phyloP scores from a whole-genome alignment of 1,284 basidiomycete genomes.

The Microbotryum violaceum region DNA sequence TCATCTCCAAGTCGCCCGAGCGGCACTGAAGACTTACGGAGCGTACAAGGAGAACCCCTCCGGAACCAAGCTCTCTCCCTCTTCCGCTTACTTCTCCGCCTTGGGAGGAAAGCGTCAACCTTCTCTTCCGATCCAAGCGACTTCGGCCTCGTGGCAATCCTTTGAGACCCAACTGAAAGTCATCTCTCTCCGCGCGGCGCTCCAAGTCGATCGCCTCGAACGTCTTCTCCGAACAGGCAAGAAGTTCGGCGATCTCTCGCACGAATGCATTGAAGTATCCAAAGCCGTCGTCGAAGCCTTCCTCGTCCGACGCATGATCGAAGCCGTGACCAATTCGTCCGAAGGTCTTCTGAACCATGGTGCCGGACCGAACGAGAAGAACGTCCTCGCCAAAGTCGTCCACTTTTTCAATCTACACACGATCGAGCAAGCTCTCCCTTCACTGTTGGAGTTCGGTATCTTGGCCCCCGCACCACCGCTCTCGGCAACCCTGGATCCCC shows the following conservation, averaged over 20 bases:
- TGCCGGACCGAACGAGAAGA: slow-evolving; percentile 35
- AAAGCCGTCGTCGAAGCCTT: slow-evolving; percentile 62
- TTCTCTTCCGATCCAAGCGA: background rate
- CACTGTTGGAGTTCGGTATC: slow-evolving; percentile 54
- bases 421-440: slow-evolving; percentile 51
- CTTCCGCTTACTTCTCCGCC: slow-evolving; percentile 49
- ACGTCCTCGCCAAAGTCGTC: slow-evolving; percentile 47
- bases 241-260: slow-evolving; percentile 31
- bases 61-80: slow-evolving; percentile 44
- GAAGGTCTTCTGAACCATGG: slow-evolving; percentile 30
- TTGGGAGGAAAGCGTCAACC: slow-evolving; percentile 24
- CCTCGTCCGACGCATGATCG: slow-evolving; percentile 51
- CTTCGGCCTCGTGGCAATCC: slow-evolving; percentile 2
- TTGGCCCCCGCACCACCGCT: slow-evolving; percentile 34
- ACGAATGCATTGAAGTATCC: slow-evolving; percentile 51
- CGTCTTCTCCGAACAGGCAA: slow-evolving; percentile 36
- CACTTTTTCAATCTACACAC: slow-evolving; percentile 55
- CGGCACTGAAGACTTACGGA: slow-evolving; percentile 55
- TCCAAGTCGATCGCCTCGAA: slow-evolving; percentile 51
- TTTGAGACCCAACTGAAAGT: slow-evolving; percentile 4
- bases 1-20: slow-evolving; percentile 62
- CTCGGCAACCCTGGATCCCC: slow-evolving; percentile 39
- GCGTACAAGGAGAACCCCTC: slow-evolving; percentile 36
- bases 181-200: slow-evolving; percentile 47
- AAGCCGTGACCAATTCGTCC: slow-evolving; percentile 45